phyloP scores from a whole-genome alignment of 2,329 filamentous ascomycete species.

The Colletotrichum filicis region DNA sequence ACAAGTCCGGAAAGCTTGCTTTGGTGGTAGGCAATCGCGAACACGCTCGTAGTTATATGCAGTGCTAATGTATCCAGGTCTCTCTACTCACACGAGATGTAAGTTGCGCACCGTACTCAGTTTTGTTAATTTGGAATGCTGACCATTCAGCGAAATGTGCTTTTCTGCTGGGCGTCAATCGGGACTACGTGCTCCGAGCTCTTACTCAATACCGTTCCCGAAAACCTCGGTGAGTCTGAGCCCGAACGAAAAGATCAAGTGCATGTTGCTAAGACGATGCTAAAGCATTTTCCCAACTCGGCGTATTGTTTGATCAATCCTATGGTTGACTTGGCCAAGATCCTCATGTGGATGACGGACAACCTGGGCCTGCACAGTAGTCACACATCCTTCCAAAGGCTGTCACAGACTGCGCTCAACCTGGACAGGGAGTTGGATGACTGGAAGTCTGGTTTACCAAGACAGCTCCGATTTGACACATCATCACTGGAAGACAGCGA shows the following conservation, averaged over 20 bases:
- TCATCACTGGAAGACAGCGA: slow-evolving; percentile 30
- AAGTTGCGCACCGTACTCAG: neutral
- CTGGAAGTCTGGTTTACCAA: slow-evolving; percentile 22
- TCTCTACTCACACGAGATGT: slow-evolving; percentile 37
- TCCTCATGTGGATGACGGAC: slow-evolving; percentile 34
- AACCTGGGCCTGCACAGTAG: slow-evolving; percentile 25
- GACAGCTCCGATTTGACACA: slow-evolving; percentile 18
- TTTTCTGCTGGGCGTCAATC: slow-evolving; percentile 31
- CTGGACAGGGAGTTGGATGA: slow-evolving; percentile 22
- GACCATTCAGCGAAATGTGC: slow-evolving; percentile 26
- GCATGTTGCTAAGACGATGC: neutral
- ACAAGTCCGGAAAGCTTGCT: slow-evolving; percentile 33
- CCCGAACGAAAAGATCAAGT: neutral
- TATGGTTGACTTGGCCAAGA: slow-evolving; percentile 33
- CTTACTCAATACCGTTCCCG: slow-evolving; percentile 25
- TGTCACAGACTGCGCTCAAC: slow-evolving; percentile 25
- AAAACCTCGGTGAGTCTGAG: slow-evolving; percentile 17
- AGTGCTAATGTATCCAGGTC: slow-evolving; percentile 23
- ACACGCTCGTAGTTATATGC: neutral
- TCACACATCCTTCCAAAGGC: slow-evolving; percentile 22
- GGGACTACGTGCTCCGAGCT: slow-evolving; percentile 14
- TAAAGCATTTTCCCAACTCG: slow-evolving; percentile 24
- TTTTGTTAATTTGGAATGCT: neutral
- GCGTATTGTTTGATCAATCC: slow-evolving; percentile 27
- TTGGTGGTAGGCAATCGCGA: slow-evolving; percentile 27